phyloP scores from a whole-genome alignment of 2,329 filamentous ascomycete genomes.

The Blastomyces gilchristii region DNA sequence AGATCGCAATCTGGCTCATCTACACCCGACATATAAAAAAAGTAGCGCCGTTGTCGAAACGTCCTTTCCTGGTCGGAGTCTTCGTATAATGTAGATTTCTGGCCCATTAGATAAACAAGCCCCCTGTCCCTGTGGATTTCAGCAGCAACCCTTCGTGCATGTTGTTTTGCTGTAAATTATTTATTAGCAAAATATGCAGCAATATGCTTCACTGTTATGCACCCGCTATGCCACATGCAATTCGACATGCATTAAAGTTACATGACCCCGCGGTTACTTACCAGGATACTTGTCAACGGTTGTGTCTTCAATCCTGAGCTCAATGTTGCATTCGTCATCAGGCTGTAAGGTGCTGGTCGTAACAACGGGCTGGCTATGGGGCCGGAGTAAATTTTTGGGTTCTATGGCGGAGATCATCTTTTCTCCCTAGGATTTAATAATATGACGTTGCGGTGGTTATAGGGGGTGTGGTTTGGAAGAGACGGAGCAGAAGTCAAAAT shows the following conservation, averaged over 20 bases:
- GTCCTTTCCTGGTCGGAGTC: conserved; percentile 47
- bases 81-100: conserved; percentile 41
- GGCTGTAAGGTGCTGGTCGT: not conserved
- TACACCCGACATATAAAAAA: conserved; percentile 50
- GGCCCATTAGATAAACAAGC: conserved; percentile 48
- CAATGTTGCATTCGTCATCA: conserved; percentile 21
- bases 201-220: not conserved
- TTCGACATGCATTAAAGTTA: not conserved
- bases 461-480: too few species aligned
- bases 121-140: conserved; percentile 33
- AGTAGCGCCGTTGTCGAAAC: conserved; percentile 52
- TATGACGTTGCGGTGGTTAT: too few species aligned
- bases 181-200: not conserved
- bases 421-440: not conserved
- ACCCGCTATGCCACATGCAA: not conserved
- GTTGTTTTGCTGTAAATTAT: conserved; percentile 36
- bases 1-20: conserved; percentile 46
- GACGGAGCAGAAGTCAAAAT: not conserved
- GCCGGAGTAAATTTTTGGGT: not conserved
- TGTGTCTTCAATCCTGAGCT: conserved; percentile 21
- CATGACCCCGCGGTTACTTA: conserved; percentile 15
- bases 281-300: conserved; percentile 35
- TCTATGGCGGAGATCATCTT: not conserved
- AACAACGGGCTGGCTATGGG: not conserved
- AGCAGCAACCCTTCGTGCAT: conserved; percentile 39